phyloP scores from a whole-genome alignment of 1,284 basidiomycete species.

The Flammula alnicola region DNA sequence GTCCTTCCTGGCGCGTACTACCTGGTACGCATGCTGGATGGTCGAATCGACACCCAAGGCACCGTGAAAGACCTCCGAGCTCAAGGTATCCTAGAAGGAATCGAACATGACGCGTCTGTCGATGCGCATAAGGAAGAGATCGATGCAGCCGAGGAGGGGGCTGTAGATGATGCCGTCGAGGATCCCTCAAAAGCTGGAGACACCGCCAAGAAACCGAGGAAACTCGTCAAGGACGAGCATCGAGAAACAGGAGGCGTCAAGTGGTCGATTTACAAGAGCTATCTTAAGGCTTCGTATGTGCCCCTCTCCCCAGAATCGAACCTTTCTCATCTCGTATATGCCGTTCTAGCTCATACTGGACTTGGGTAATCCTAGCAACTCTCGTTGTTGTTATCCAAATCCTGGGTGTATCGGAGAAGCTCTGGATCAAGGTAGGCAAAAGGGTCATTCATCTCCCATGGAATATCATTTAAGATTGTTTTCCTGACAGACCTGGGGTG shows the following conservation, averaged over 20 bases:
- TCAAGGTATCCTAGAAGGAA: conserved; percentile 61
- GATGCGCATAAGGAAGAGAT: conserved; percentile 40
- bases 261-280: conserved; percentile 79
- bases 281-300: conserved; percentile 68
- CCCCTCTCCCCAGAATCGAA: not conserved
- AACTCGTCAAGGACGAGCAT: conserved; percentile 72
- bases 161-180: conserved; percentile 33
- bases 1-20: conserved; percentile 73
- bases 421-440: conserved; percentile 72
- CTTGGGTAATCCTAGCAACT: conserved; percentile 55
- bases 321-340: not conserved
- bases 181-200: conserved; percentile 15
- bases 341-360: conserved; percentile 62
- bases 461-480: not conserved
- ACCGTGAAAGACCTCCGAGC: conserved; percentile 61
- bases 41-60: conserved; percentile 73
- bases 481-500: conserved; percentile 55
- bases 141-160: conserved; percentile 30
- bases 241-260: conserved; percentile 78
- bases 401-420: conserved; percentile 60
- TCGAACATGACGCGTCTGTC: conserved; percentile 52
- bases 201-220: conserved; percentile 59
- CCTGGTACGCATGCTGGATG: conserved; percentile 75
- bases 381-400: conserved; percentile 57
- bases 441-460: too few species aligned